These are phyloP conservation scores for Neofusicoccum umdonicola DNA, from an alignment of 2,329 filamentous ascomycete genomes.

Conservation along the genomic window DNA sequence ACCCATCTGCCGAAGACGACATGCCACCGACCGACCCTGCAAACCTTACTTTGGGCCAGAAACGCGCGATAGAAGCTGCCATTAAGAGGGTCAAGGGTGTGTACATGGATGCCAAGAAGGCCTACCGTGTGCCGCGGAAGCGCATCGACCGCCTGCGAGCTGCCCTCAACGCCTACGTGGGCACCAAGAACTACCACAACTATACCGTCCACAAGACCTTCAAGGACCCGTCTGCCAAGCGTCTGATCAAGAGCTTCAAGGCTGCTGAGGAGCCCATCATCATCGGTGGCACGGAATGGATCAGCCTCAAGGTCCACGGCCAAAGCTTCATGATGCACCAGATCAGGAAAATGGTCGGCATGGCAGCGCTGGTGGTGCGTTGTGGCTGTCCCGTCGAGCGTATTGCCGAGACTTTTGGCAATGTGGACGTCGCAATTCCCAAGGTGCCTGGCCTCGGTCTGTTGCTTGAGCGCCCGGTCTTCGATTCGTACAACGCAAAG, in stretches of 20 bases:
- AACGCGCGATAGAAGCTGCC: conserved; percentile 40
- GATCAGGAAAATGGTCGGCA: conserved; percentile 97
- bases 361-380: conserved; percentile 80
- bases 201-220: conserved; percentile 89
- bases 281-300: conserved; percentile 91
- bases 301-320: conserved; percentile 92
- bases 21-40: conserved; percentile 1
- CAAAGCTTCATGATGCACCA: conserved; percentile 99
- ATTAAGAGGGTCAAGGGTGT: conserved; percentile 67
- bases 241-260: conserved; percentile 88
- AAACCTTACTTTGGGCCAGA: conserved; percentile 23
- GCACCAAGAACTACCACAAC: conserved; percentile 93
- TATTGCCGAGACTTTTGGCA: conserved; percentile 72
- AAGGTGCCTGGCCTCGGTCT: conserved; percentile 90
- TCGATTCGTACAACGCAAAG: conserved; percentile 81
- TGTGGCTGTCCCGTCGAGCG: conserved; percentile 73
- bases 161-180: conserved; percentile 71
- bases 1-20: conserved; percentile 10
- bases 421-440: conserved; percentile 75
- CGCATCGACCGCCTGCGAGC: conserved; percentile 75
- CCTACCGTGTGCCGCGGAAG: conserved; percentile 72
- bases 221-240: conserved; percentile 79
- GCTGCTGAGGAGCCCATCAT: conserved; percentile 65
- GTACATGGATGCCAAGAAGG: conserved; percentile 77
- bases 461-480: conserved; percentile 85